Percentiles rank a stretch among this genome's conserved stretches.
Conservation (phyloP, 495 filamentous ascomycete genomes). For the Lepraria neglecta region DNA sequence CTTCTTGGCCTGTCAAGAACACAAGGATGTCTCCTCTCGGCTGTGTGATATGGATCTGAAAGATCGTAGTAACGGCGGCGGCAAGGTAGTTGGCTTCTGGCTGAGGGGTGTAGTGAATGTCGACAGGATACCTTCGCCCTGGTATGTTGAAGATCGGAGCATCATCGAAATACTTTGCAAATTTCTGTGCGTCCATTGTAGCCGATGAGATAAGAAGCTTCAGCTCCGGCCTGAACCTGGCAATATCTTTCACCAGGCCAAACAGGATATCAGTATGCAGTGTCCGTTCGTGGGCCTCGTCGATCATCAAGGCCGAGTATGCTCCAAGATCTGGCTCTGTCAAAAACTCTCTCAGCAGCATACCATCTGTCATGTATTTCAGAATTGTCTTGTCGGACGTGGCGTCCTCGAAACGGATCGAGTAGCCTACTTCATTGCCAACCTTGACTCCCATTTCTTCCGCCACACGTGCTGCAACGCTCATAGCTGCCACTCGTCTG, state of each 20-base stretch:
- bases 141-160: slow-evolving; percentile 96
- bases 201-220: slow-evolving; percentile 92
- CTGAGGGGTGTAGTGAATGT: slow-evolving; percentile 85
- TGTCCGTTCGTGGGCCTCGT: slow-evolving; percentile 94
- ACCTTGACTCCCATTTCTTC: slow-evolving; percentile 87
- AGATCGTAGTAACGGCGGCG: slow-evolving; percentile 86
- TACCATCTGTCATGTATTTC: slow-evolving; percentile 98
- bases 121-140: slow-evolving; percentile 81
- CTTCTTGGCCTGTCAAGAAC: slow-evolving; percentile 84
- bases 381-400: slow-evolving; percentile 89
- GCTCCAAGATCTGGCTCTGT: slow-evolving; percentile 78
- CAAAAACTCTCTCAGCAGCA: slow-evolving; percentile 87
- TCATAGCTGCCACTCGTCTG: slow-evolving; percentile 85
- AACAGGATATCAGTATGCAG: slow-evolving; percentile 88
- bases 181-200: slow-evolving; percentile 92
- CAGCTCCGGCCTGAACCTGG: slow-evolving; percentile 75
- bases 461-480: slow-evolving; percentile 83
- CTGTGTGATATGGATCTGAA: slow-evolving; percentile 91
- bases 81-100: slow-evolving; percentile 94
- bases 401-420: slow-evolving; percentile 90
- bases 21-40: slow-evolving; percentile 84
- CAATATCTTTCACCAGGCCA: slow-evolving; percentile 87
- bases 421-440: slow-evolving; percentile 93
- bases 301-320: slow-evolving; percentile 93
- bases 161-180: slow-evolving; percentile 87